Percentiles rank a stretch among this genome's conserved stretches.
Evolutionary conservation across 2,329 filamentous ascomycete genomes (phyloP).

Genomic region (Colletotrichum liriopes): DNA sequence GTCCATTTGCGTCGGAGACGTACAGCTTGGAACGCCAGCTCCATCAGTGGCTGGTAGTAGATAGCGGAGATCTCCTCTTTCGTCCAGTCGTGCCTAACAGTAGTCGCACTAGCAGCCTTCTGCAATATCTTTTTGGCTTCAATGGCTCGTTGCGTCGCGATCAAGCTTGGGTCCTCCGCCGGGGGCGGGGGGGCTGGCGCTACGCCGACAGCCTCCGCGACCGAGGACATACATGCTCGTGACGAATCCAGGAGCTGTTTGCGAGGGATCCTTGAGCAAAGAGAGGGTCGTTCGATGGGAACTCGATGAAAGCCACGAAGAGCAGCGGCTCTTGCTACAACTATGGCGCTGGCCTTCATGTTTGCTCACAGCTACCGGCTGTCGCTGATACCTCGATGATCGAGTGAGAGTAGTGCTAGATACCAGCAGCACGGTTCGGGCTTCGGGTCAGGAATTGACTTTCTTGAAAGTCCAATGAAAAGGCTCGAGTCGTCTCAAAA

Average conservation of each 20-base stretch:
- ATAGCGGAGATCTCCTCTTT: conserved; percentile 85
- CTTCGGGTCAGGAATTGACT: background rate
- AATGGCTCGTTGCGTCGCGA: conserved; percentile 20
- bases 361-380: background rate
- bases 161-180: conserved; percentile 9
- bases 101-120: conserved; percentile 72
- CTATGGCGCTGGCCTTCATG: conserved; percentile 25
- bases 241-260: background rate
- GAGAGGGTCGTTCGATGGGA: background rate
- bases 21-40: conserved; percentile 83
- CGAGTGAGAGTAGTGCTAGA: background rate
- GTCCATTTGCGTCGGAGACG: conserved; percentile 48
- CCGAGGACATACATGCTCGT: conserved; percentile 37
- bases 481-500: background rate
- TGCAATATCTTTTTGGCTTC: conserved; percentile 53
- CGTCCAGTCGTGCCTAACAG: conserved; percentile 83
- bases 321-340: conserved; percentile 13
- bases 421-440: background rate
- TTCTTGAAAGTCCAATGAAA: background rate
- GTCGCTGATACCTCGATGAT: background rate
- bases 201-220: conserved; percentile 28
- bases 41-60: conserved; percentile 86
- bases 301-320: conserved; percentile 21
- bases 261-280: background rate
- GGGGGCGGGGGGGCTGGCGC: conserved; percentile 37